Evolutionary conservation across 2,329 filamentous ascomycete species (phyloP).

Genomic region (Scedosporium apiospermum): DNA sequence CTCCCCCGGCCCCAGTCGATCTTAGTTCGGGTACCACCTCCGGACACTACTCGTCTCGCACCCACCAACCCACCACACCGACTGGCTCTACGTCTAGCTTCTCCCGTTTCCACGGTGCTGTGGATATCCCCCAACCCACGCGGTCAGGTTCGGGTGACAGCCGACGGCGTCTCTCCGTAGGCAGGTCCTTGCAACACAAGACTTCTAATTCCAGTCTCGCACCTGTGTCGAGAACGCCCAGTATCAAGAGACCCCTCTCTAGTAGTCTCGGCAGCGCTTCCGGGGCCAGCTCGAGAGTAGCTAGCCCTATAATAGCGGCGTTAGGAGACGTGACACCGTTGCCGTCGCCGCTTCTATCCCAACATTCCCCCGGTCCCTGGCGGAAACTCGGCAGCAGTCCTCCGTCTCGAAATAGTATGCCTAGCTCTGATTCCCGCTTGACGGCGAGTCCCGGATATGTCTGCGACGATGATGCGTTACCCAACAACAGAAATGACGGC

Average conservation of each 20-base stretch:
- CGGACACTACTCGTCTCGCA: background rate
- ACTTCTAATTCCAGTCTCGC: slow-evolving; percentile 35
- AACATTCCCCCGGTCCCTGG: slow-evolving; percentile 60
- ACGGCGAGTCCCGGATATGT: slow-evolving; percentile 29
- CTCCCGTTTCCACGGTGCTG: background rate
- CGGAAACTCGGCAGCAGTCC: slow-evolving; percentile 40
- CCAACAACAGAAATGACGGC: slow-evolving; percentile 37
- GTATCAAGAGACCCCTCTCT: slow-evolving; percentile 46
- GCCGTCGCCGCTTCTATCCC: slow-evolving; percentile 61
- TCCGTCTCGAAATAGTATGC: slow-evolving; percentile 34
- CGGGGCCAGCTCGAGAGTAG: slow-evolving; percentile 56
- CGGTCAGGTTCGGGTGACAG: background rate
- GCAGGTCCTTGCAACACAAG: slow-evolving; percentile 24
- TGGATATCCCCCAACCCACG: background rate
- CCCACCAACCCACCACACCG: background rate
- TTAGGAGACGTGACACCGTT: slow-evolving; percentile 73
- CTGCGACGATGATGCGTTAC: slow-evolving; percentile 38
- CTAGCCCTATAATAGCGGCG: slow-evolving; percentile 64
- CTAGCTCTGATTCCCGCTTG: slow-evolving; percentile 27
- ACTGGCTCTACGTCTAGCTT: background rate
- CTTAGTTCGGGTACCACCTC: background rate
- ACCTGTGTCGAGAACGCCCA: slow-evolving; percentile 49
- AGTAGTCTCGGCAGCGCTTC: slow-evolving; percentile 40
- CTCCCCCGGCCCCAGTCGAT: background rate
- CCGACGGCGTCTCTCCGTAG: background rate